These are phyloP conservation scores for Fusarium tupiense DNA, from an alignment of 2,329 filamentous ascomycete genomes.

Conservation along the genomic window DNA sequence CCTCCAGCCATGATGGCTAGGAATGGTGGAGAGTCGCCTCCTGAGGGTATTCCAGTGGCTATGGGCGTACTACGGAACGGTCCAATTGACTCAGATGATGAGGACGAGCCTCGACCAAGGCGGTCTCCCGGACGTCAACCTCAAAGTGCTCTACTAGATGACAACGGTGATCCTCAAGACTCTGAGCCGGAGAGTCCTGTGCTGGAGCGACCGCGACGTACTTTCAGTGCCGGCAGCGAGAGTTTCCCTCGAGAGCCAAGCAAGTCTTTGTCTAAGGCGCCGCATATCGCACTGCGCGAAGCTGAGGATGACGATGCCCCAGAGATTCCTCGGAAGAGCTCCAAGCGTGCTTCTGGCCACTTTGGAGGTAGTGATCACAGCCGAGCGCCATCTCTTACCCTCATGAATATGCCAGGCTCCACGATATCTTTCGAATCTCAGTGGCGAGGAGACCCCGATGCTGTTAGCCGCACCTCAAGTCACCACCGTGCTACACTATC, in stretches of 20 bases:
- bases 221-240: constrained; percentile 54
- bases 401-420: constrained; percentile 41
- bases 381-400: constrained; percentile 50
- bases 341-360: constrained; percentile 65
- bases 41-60: constrained; percentile 72
- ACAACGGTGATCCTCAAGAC: constrained; percentile 57
- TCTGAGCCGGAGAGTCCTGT: constrained; percentile 54
- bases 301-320: constrained; percentile 56
- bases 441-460: constrained; percentile 30
- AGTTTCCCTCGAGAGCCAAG: constrained; percentile 44
- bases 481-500: constrained; percentile 39
- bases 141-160: constrained; percentile 54
- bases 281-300: constrained; percentile 28
- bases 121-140: constrained; percentile 41
- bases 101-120: constrained; percentile 49
- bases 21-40: constrained; percentile 72
- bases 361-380: constrained; percentile 38
- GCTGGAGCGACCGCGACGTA: constrained; percentile 41
- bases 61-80: constrained; percentile 68
- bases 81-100: constrained; percentile 72
- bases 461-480: constrained; percentile 36
- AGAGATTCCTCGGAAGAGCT: constrained; percentile 77
- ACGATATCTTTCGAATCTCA: constrained; percentile 36
- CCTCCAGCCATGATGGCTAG: constrained; percentile 75
- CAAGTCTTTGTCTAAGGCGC: constrained; percentile 34